phyloP scores from a whole-genome alignment of 1,284 basidiomycete genomes.

The Bondarzewia mesenterica region DNA sequence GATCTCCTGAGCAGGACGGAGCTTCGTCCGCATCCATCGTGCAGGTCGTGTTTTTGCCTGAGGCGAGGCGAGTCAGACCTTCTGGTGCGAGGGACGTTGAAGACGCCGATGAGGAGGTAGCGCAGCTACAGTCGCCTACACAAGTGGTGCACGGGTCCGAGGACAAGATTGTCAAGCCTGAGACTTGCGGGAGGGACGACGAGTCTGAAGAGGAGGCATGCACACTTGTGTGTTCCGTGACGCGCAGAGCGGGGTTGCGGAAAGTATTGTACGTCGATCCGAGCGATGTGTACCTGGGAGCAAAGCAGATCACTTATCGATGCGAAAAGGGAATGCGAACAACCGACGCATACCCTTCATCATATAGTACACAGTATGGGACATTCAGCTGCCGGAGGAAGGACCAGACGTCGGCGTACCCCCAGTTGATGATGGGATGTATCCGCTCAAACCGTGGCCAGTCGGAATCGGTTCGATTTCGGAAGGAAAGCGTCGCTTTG shows the following conservation, averaged over 20 bases:
- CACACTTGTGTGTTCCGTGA: neutral
- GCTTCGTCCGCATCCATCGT: neutral
- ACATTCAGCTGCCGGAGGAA: slow-evolving; percentile 75
- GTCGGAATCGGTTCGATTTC: slow-evolving; percentile 75
- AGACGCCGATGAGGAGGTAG: neutral
- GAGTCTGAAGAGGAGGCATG: neutral
- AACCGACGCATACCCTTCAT: slow-evolving; percentile 63
- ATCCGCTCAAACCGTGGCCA: slow-evolving; percentile 69
- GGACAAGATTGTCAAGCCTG: slow-evolving; percentile 9
- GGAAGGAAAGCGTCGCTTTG: slow-evolving; percentile 57
- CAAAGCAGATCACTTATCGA: neutral
- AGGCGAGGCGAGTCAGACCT: neutral
- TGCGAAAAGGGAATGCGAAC: slow-evolving; percentile 39
- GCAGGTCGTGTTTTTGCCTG: neutral
- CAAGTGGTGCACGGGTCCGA: slow-evolving; percentile 13
- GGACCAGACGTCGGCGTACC: slow-evolving; percentile 83
- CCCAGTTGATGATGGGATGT: slow-evolving; percentile 96
- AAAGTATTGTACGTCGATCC: slow-evolving; percentile 94
- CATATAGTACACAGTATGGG: slow-evolving; percentile 86
- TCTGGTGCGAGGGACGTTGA: neutral
- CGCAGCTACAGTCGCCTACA: neutral
- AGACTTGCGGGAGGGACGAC: slow-evolving; percentile 1
- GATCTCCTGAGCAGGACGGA: neutral
- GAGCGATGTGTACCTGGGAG: slow-evolving; percentile 92
- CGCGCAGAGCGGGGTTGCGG: slow-evolving; percentile 53